Conservation (phyloP, 2,329 filamentous ascomycete species). For the Fusarium sp. region DNA sequence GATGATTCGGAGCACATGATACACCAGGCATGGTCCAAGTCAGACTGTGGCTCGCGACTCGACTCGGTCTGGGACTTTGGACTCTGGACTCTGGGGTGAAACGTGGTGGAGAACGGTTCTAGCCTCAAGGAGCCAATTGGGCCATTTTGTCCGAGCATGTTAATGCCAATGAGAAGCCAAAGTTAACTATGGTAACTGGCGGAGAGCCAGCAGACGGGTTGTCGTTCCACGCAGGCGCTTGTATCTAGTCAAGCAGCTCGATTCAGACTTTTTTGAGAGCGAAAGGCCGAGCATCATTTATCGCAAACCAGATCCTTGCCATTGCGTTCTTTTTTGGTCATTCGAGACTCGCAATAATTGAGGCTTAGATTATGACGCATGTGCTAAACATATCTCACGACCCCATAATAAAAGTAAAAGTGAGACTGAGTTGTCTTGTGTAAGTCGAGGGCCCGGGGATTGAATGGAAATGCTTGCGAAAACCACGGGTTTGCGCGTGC, state of each 20-base stretch:
- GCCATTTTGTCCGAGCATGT: constrained; percentile 6
- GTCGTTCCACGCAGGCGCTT: constrained; percentile 3
- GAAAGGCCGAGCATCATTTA: neutral
- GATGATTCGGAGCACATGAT: constrained; percentile 30
- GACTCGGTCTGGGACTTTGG: neutral
- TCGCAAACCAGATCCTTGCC: constrained; percentile 3
- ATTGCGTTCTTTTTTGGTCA: neutral
- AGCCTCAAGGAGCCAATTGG: constrained; percentile 21
- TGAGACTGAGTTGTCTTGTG: neutral
- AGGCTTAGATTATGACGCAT: neutral
- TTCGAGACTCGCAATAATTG: neutral
- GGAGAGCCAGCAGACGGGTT: neutral
- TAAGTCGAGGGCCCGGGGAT: constrained; percentile 24
- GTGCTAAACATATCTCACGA: constrained; percentile 5
- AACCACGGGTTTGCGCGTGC: constrained; percentile 20
- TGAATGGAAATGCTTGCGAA: constrained; percentile 36
- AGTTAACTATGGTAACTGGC: constrained; percentile 5
- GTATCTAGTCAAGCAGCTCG: neutral
- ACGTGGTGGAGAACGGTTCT: constrained; percentile 29
- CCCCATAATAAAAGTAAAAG: neutral
- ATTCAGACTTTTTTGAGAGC: neutral
- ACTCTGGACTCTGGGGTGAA: constrained; percentile 28
- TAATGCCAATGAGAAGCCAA: constrained; percentile 1
- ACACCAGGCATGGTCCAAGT: neutral
- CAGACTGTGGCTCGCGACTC: neutral